Percentiles rank a stretch among this genome's conserved stretches.
Conservation (phyloP, 2,329 filamentous ascomycete species). For the Talaromyces funiculosus region DNA sequence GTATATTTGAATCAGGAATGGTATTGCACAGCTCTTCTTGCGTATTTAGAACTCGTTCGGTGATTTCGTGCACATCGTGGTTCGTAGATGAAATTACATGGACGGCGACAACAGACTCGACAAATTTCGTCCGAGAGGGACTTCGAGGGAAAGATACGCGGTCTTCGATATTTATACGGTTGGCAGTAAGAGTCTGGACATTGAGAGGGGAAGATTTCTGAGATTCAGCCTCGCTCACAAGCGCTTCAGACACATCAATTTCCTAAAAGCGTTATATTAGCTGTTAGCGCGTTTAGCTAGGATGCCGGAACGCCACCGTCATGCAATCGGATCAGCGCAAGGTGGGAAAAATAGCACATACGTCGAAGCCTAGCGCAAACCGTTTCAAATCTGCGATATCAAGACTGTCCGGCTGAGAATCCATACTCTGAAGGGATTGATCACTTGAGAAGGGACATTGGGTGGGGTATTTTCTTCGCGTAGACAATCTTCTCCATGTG, state of each 20-base stretch:
- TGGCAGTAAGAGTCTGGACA: neutral
- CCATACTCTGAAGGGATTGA: slow-evolving; percentile 22
- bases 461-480: too few relatives aligned
- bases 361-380: slow-evolving; percentile 34
- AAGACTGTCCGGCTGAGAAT: slow-evolving; percentile 37
- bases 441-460: neutral
- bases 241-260: slow-evolving; percentile 25
- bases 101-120: slow-evolving; percentile 1
- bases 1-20: slow-evolving; percentile 19
- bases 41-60: slow-evolving; percentile 9
- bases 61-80: slow-evolving; percentile 1
- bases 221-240: slow-evolving; percentile 14
- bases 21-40: slow-evolving; percentile 18
- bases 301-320: slow-evolving; percentile 23
- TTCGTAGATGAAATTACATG: neutral
- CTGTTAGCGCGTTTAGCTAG: slow-evolving; percentile 25
- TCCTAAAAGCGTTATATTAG: slow-evolving; percentile 21
- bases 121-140: neutral
- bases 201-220: slow-evolving; percentile 7
- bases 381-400: slow-evolving; percentile 37
- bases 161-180: neutral
- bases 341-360: slow-evolving; percentile 21
- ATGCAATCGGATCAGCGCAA: slow-evolving; percentile 12
- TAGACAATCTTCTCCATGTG: too few relatives aligned
- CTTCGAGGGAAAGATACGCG: neutral